A percentile compares a stretch with the other conserved stretches of the same genome.
phyloP scores from a whole-genome alignment of 2,329 filamentous ascomycete species.

The Botrytis hyacinthi region DNA sequence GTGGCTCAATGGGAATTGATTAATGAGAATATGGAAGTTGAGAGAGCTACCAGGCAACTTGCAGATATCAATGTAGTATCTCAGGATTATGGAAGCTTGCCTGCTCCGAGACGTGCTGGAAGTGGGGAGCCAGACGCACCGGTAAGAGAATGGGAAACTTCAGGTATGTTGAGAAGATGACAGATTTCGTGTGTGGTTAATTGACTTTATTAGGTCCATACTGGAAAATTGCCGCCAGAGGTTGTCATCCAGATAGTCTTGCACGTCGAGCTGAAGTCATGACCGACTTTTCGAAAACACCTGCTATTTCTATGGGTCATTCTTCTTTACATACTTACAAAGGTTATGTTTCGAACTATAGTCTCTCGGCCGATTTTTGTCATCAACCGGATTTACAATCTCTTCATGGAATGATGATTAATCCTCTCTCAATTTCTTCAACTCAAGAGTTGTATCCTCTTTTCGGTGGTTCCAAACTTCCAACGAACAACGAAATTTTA shows the following conservation, averaged over 20 bases:
- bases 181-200: constrained; percentile 43
- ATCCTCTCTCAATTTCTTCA: constrained; percentile 50
- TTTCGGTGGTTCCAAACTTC: constrained; percentile 61
- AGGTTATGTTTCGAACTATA: constrained; percentile 42
- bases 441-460: constrained; percentile 57
- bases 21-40: constrained; percentile 49
- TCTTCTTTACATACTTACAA: constrained; percentile 42
- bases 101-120: constrained; percentile 27
- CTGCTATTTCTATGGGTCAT: constrained; percentile 50
- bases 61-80: constrained; percentile 56
- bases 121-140: neutral
- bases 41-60: constrained; percentile 46
- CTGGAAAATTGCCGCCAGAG: constrained; percentile 57
- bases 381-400: constrained; percentile 55
- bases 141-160: constrained; percentile 28
- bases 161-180: constrained; percentile 41
- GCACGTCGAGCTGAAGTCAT: constrained; percentile 51
- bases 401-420: constrained; percentile 53
- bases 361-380: constrained; percentile 49
- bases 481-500: constrained; percentile 62
- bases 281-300: constrained; percentile 46
- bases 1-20: constrained; percentile 58
- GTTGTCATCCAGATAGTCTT: constrained; percentile 61
- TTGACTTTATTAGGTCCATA: constrained; percentile 47
- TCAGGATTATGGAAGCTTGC: constrained; percentile 49